phyloP scores from a whole-genome alignment of 768 basidiomycete genomes.

The Boletus barrowsii region DNA sequence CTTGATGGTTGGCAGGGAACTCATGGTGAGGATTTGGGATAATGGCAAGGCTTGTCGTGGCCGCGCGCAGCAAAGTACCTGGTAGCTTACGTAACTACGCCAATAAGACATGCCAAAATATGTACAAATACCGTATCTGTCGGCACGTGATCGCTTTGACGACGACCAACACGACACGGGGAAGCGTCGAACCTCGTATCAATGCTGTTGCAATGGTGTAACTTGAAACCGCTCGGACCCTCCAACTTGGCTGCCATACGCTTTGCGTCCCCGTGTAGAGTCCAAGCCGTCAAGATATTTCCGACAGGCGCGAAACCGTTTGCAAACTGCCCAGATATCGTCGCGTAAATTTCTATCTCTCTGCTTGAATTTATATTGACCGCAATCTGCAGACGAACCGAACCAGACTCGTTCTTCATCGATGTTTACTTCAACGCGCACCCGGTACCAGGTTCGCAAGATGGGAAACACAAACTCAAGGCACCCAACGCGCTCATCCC shows the following conservation, averaged over 20 bases:
- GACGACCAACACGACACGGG: neutral
- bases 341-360: conserved; percentile 48
- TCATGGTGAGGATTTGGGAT: conserved; percentile 35
- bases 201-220: conserved; percentile 69
- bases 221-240: conserved; percentile 54
- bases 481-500: conserved; percentile 70
- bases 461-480: conserved; percentile 56
- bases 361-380: neutral
- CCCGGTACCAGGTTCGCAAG: conserved; percentile 41
- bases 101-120: conserved; percentile 8
- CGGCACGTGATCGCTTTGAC: conserved; percentile 17
- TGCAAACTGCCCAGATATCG: conserved; percentile 50
- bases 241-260: conserved; percentile 66
- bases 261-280: conserved; percentile 64
- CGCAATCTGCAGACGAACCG: conserved; percentile 49
- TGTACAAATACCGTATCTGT: conserved; percentile 5
- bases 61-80: no score
- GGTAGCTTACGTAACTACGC: neutral
- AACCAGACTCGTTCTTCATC: conserved; percentile 70
- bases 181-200: neutral
- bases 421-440: conserved; percentile 76
- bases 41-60: no score
- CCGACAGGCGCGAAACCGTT: conserved; percentile 67
- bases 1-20: conserved; percentile 51
- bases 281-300: conserved; percentile 67